These are phyloP conservation scores for Pleurotus platypus DNA, from an alignment of 768 basidiomycete genomes.

Conservation along the genomic window DNA sequence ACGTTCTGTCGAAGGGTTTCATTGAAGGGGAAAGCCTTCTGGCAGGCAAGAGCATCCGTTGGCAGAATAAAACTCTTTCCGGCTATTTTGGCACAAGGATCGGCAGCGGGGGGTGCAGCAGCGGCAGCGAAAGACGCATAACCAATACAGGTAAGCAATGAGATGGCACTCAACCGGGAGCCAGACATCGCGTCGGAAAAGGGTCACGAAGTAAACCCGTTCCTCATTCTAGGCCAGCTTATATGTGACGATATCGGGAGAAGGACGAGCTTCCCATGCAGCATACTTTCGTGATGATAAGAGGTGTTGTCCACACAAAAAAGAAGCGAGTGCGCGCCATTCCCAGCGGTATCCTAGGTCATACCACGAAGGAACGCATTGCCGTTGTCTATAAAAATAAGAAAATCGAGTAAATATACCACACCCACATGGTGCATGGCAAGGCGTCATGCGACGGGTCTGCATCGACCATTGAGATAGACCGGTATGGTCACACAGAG, in stretches of 20 bases:
- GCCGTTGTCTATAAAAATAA: background rate
- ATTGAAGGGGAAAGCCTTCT: constrained; percentile 55
- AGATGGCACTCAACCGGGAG: constrained; percentile 4
- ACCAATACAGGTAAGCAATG: background rate
- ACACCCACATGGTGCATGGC: constrained; percentile 1
- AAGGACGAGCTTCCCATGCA: background rate
- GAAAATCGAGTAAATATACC: background rate
- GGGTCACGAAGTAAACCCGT: background rate
- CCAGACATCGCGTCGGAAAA: constrained; percentile 1
- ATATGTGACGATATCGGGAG: background rate
- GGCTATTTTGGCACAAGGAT: constrained; percentile 36
- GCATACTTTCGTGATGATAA: constrained; percentile 1
- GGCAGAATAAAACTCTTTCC: constrained; percentile 45
- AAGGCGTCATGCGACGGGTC: background rate
- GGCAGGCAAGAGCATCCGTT: constrained; percentile 52
- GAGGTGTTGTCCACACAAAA: background rate
- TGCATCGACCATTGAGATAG: background rate
- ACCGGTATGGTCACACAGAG: background rate
- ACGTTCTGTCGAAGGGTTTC: constrained; percentile 55
- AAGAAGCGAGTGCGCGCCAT: background rate
- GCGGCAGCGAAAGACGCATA: constrained; percentile 8
- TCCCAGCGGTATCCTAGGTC: background rate
- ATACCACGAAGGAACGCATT: background rate
- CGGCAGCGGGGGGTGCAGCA: constrained; percentile 23
- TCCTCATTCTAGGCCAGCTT: background rate